A percentile compares a stretch with the other conserved stretches of the same genome.
These are phyloP conservation scores for Quercus berberidifolia DNA, from an alignment of 306 rosid genomes.

Conservation along the genomic window DNA sequence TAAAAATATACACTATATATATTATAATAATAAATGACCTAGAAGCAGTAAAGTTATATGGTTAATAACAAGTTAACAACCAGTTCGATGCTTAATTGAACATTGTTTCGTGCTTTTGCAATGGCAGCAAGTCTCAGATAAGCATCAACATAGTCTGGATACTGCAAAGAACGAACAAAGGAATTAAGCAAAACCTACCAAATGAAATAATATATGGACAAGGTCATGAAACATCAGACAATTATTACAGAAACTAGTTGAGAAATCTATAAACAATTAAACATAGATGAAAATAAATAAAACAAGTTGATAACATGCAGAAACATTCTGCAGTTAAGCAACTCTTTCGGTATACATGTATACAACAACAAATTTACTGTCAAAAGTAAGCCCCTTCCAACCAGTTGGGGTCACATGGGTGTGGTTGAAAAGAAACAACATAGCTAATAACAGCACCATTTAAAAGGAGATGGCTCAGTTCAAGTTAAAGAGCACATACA, in stretches of 20 bases:
- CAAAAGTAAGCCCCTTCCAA: conserved; percentile 10
- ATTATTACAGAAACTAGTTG: not conserved
- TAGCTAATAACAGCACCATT: conserved; percentile 16
- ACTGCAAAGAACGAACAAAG: conserved; percentile 45
- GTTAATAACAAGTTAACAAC: conserved; percentile 34
- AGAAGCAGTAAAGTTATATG: conserved; percentile 13
- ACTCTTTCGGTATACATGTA: not conserved
- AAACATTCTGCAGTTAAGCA: conserved; percentile 16
- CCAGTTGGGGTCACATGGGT: not conserved
- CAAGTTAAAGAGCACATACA: conserved; percentile 1
- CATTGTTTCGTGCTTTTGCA: conserved; percentile 88
- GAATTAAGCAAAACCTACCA: conserved; percentile 17
- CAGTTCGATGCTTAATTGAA: conserved; percentile 91
- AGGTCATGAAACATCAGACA: not conserved
- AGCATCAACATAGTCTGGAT: conserved; percentile 88
- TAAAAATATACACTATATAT: conserved; percentile 1
- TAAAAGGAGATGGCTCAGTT: not conserved
- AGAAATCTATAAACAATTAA: not conserved
- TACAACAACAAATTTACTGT: not conserved
- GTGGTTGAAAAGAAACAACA: not conserved
- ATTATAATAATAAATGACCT: conserved; percentile 8
- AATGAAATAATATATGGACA: not conserved
- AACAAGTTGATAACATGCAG: not conserved
- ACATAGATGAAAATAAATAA: not conserved
- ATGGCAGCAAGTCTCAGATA: conserved; percentile 90